Base-by-base conservation (phyloP, 2,329 filamentous ascomycete genomes). In the Alternaria postmessia region DNA sequence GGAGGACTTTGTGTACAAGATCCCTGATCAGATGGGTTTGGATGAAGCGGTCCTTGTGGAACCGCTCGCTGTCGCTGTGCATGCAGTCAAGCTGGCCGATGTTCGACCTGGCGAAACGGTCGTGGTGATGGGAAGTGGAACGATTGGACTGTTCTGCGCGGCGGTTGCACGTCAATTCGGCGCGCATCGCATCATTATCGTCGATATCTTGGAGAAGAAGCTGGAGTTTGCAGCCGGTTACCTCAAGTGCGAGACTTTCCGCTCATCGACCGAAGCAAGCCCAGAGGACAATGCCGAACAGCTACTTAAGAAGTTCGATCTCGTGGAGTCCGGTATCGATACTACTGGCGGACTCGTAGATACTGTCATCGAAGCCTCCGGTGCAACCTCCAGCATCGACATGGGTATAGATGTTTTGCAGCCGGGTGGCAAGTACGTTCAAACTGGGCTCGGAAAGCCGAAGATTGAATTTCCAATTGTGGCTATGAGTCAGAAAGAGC, bases 401-500 rank as follows among this genome's bases (percentile, higher is more conserved):
- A 86, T 91, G 24, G 93, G 93, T 44, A 93, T 97, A 75, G 93
- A 92, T 86, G 88, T 92, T 16, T 85, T 91, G 75, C 93, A 93
- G 80, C 96, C 96, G 70, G 94, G 94, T 64, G 94, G 94, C 66
- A 96, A 95, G 81, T 94, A 97, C 58, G 97, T 97, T 75, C 90
- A 97, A 66, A 95, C 96, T 65, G 94, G 94, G 22, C 92, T 97
- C 9, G 94, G 94, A 65, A 93, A 90, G 83, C 91, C 93, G 76
- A 92, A 96, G 84, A 93, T 97, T 82, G 92, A 87, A 78, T 90
- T 97, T 66, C 94, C 94, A 22, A 97, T 98, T 79, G 96, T 96
- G 91, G 85, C 92, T 48, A 86, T 94, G 64, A 94, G 91, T 74
- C 93, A 93, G 16, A 88, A 92, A 67, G 94, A 97, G 82, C 89